A percentile compares a stretch with the other conserved stretches of the same genome.
phyloP scores from a whole-genome alignment of 768 basidiomycete species.

The Sutorius australiensis region DNA sequence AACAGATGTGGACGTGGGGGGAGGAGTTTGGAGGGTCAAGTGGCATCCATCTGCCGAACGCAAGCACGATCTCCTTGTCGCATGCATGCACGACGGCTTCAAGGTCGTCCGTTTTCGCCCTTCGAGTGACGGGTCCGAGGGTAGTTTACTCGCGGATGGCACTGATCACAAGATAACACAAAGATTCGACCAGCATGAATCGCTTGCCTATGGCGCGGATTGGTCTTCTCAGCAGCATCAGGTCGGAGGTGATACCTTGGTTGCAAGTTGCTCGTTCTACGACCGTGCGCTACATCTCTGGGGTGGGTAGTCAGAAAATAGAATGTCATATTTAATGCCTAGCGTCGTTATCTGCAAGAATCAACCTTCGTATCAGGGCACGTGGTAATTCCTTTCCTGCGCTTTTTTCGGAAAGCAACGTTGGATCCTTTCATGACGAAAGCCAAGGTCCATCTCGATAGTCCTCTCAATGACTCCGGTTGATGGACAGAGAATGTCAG shows the following conservation, averaged over 20 bases:
- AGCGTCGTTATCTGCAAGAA: not conserved
- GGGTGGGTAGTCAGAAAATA: constrained; percentile 47
- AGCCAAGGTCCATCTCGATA: constrained; percentile 67
- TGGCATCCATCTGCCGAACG: constrained; percentile 83
- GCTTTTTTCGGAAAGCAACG: constrained; percentile 49
- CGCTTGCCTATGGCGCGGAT: constrained; percentile 89
- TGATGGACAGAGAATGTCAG: constrained; percentile 60
- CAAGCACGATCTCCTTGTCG: constrained; percentile 76
- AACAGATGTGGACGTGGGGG: constrained; percentile 64
- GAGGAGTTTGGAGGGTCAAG: constrained; percentile 94
- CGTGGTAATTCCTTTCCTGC: constrained; percentile 15
- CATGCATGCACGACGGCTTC: constrained; percentile 97
- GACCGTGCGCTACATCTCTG: constrained; percentile 83
- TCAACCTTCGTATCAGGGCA: constrained; percentile 3
- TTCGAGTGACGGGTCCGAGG: not conserved
- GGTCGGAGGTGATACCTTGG: constrained; percentile 40
- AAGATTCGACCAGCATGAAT: constrained; percentile 72
- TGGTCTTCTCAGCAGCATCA: constrained; percentile 58
- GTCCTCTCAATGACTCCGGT: constrained; percentile 64
- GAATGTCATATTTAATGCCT: not conserved
- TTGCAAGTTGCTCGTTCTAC: constrained; percentile 95
- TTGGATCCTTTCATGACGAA: constrained; percentile 64
- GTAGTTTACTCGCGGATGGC: constrained; percentile 8
- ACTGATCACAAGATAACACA: constrained; percentile 40
- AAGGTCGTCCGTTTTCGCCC: constrained; percentile 54